Conservation (phyloP, 768 basidiomycete species). For the Pisolithus sp. region DNA sequence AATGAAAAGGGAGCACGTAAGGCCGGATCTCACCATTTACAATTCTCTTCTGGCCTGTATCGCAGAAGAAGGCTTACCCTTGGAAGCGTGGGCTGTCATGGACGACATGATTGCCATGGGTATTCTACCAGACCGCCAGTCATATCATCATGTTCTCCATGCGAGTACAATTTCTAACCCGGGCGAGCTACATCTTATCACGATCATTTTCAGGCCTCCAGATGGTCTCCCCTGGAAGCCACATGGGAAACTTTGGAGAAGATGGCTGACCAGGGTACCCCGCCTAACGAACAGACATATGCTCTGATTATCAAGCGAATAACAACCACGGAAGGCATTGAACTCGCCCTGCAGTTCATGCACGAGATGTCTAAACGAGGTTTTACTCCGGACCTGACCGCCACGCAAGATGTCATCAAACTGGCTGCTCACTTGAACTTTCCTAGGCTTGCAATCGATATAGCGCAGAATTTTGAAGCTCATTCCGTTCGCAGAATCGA, state of each 20-base stretch:
- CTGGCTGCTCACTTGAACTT: constrained; percentile 48
- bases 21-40: constrained; percentile 54
- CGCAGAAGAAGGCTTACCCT: constrained; percentile 34
- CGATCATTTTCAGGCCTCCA: constrained; percentile 39
- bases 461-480: constrained; percentile 56
- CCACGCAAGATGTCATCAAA: constrained; percentile 46
- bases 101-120: constrained; percentile 59
- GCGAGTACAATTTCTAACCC: constrained; percentile 32
- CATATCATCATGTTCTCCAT: constrained; percentile 55
- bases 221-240: constrained; percentile 30
- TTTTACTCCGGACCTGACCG: constrained; percentile 43
- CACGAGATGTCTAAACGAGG: constrained; percentile 49
- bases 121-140: constrained; percentile 41
- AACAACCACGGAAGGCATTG: constrained; percentile 45
- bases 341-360: constrained; percentile 57
- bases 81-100: constrained; percentile 58
- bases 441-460: constrained; percentile 65
- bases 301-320: constrained; percentile 45
- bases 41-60: constrained; percentile 49
- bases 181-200: not conserved
- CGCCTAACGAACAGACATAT: constrained; percentile 50
- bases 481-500: constrained; percentile 48
- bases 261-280: constrained; percentile 46
- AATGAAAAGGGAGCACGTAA: constrained; percentile 52
- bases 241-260: constrained; percentile 46